Conservation (phyloP, 306 rosid genomes). For the Comarum palustre region DNA sequence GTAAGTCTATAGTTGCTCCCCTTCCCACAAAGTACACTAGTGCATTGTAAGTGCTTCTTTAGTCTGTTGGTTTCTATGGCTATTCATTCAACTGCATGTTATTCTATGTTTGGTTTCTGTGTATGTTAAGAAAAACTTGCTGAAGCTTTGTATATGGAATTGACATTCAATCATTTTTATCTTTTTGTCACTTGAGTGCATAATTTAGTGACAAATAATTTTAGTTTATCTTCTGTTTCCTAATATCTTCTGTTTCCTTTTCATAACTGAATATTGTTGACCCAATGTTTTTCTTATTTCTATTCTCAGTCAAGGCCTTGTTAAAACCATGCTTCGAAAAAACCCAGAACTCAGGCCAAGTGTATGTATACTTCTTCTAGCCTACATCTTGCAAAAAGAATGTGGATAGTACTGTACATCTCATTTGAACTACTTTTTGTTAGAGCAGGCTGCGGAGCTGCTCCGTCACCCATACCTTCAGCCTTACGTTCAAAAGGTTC, state of each 20-base stretch:
- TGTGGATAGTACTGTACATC: slow-evolving; percentile 21
- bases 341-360: slow-evolving; percentile 97
- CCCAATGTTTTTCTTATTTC: slow-evolving; percentile 29
- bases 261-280: slow-evolving; percentile 16
- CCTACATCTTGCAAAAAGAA: slow-evolving; percentile 7
- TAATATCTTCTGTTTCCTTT: neutral
- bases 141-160: neutral
- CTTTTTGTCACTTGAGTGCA: too few relatives aligned
- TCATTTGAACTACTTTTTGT: slow-evolving; percentile 32
- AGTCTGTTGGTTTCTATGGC: neutral
- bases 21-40: slow-evolving; percentile 87
- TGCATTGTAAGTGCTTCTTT: slow-evolving; percentile 69
- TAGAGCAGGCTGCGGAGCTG: slow-evolving; percentile 81
- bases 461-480: slow-evolving; percentile 82
- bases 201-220: neutral
- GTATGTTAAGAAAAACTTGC: neutral
- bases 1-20: slow-evolving; percentile 93
- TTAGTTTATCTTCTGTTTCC: neutral
- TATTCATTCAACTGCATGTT: neutral
- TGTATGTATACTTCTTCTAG: slow-evolving; percentile 56
- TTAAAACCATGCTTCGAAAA: slow-evolving; percentile 98
- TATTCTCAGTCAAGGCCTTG: slow-evolving; percentile 81
- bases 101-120: too few relatives aligned
- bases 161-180: neutral
- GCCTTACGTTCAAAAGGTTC: slow-evolving; percentile 70